Base-by-base conservation (phyloP, 176 grass and related monocot species). In the Oryza glumipatula region DNA sequence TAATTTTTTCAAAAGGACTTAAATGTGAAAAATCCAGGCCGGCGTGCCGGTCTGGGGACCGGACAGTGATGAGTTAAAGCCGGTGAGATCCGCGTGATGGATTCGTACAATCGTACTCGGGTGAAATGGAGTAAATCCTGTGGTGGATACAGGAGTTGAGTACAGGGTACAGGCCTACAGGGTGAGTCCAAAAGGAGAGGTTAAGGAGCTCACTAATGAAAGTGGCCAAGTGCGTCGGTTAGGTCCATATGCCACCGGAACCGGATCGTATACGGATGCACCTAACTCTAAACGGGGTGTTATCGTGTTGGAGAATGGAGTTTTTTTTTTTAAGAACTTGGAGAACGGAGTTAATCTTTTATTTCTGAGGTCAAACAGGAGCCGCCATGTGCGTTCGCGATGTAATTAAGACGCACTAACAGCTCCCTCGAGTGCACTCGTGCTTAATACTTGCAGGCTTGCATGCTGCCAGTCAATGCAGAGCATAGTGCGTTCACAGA, bases 301-400 rank as follows among this genome's bases (percentile, higher is more conserved):
- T 23, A 17, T 41, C 61, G 24, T 46, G 68, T 46, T 74, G 21
- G 58, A 35, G 7, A 39, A 3, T 43, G 70, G 9, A 6, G 13
- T 16, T 6, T 4, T 36, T 5, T 36, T 36, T 36, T 4, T 36
- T 26, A 35, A 36, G 35, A 32, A 32, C 30, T 32, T 32, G 30
- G 30, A 32, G 30, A 32, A 36, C 35, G 35, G 4, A 36, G 35
- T 36, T 36, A 38, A 19, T 11, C 10, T 65, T 68, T 60, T 49
- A 45, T 46, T 63, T 65, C 8, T 7, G 38, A 76, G 30, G 79
- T 82, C 73, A 88, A 70, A 88, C 73, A 49, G 70, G 78, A 36
- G 48, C 14, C 51, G 51, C 51, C 51, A 88, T 80, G 81, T 80
- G 87, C 58, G 0, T 63, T 26, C 33, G 46, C 70, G 10, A 3